These are phyloP conservation scores for Ascoidea tarda DNA, from an alignment of 805 yeast species.

Conservation along the genomic window DNA sequence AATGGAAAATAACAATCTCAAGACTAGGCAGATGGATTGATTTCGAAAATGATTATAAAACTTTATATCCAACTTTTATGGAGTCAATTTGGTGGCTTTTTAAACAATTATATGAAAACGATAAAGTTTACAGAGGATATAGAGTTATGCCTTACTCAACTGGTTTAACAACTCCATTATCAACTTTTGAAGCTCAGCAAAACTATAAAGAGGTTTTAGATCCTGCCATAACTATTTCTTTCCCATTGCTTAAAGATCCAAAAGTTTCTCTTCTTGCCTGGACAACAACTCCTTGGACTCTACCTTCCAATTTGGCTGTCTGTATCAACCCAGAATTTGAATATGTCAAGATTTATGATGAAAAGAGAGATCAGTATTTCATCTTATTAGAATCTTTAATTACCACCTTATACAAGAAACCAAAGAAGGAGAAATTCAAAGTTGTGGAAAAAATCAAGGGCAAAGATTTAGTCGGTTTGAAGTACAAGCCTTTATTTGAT, in stretches of 20 bases:
- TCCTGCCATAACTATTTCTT: slow-evolving; percentile 91
- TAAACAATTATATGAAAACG: slow-evolving; percentile 73
- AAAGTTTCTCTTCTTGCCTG: slow-evolving; percentile 84
- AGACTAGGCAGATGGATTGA: slow-evolving; percentile 99
- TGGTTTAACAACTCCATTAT: slow-evolving; percentile 90
- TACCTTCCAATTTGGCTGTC: slow-evolving; percentile 85
- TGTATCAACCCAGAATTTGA: slow-evolving; percentile 88
- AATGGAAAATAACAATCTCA: slow-evolving; percentile 88
- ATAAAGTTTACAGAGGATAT: slow-evolving; percentile 84
- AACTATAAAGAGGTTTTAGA: slow-evolving; percentile 95
- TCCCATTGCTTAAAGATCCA: slow-evolving; percentile 69
- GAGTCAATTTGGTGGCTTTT: slow-evolving; percentile 99
- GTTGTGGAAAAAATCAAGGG: slow-evolving; percentile 74
- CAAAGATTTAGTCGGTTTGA: slow-evolving; percentile 60
- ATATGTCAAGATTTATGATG: slow-evolving; percentile 86
- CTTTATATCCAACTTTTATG: slow-evolving; percentile 91
- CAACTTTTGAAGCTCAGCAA: slow-evolving; percentile 97
- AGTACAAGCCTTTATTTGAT: slow-evolving; percentile 73
- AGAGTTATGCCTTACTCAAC: slow-evolving; percentile 99
- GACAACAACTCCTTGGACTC: slow-evolving; percentile 99
- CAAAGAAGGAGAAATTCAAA: slow-evolving; percentile 76
- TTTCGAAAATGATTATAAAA: slow-evolving; percentile 95
- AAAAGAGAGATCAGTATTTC: slow-evolving; percentile 67
- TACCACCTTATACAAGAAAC: slow-evolving; percentile 84
- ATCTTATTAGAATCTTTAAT: slow-evolving; percentile 76